A percentile compares a stretch with the other conserved stretches of the same genome.
phyloP scores from a whole-genome alignment of 2,329 filamentous ascomycete genomes.

The Metarhizium rileyi region DNA sequence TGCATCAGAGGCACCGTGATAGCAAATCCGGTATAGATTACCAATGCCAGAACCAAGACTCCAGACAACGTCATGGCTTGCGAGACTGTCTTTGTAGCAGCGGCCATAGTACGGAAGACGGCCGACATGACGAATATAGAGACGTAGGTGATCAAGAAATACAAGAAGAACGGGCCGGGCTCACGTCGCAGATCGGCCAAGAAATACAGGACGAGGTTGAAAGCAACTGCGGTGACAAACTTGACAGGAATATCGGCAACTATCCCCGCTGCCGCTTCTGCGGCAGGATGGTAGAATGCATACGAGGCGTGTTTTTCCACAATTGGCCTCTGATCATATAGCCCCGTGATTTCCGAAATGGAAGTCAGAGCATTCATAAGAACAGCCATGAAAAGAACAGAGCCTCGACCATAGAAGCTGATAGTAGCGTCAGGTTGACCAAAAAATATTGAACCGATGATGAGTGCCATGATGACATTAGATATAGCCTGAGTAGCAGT shows the following conservation, averaged over 20 bases:
- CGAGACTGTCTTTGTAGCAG: conserved; percentile 55
- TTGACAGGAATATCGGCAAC: conserved; percentile 49
- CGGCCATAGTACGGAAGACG: conserved; percentile 65
- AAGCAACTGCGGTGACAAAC: conserved; percentile 36
- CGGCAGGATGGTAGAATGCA: conserved; percentile 40
- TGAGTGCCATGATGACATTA: conserved; percentile 46
- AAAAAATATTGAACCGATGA: conserved; percentile 53
- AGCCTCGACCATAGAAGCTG: conserved; percentile 44
- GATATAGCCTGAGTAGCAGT: conserved; percentile 35
- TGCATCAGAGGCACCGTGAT: conserved; percentile 49
- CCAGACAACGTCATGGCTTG: conserved; percentile 45
- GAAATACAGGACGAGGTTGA: conserved; percentile 51
- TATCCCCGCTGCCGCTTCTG: conserved; percentile 45
- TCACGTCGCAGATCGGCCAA: conserved; percentile 43
- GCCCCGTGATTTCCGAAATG: conserved; percentile 41
- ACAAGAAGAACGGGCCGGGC: conserved; percentile 65
- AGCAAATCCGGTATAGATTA: conserved; percentile 51
- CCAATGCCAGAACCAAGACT: conserved; percentile 47
- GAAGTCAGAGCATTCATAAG: conserved; percentile 49
- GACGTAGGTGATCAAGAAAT: conserved; percentile 59
- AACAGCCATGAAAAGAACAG: conserved; percentile 50
- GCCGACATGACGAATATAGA: conserved; percentile 65
- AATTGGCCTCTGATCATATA: conserved; percentile 36
- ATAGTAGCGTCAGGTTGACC: conserved; percentile 37
- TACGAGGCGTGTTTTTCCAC: conserved; percentile 40